Conservation (phyloP, 2,329 filamentous ascomycete species). For the Westerdykella aurantiaca region DNA sequence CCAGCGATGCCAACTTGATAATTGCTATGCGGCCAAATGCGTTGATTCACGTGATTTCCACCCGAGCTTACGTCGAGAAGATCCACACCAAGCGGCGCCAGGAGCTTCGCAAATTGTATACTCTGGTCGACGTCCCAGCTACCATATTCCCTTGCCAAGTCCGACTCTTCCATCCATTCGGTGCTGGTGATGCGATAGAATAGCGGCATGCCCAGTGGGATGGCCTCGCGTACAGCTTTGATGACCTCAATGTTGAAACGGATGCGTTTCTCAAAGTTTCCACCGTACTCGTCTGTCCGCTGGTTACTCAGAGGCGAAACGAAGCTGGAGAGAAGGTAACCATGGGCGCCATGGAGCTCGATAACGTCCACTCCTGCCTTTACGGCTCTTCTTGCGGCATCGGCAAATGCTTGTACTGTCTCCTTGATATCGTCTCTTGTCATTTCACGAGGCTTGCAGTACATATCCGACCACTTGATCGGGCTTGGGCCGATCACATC, state of each 20-base stretch:
- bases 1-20: conserved; percentile 44
- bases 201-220: conserved; percentile 13
- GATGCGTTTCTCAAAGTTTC: conserved; percentile 36
- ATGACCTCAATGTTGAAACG: conserved; percentile 32
- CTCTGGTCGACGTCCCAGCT: conserved; percentile 32
- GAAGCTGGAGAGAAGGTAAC: conserved; percentile 42
- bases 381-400: conserved; percentile 33
- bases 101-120: conserved; percentile 25
- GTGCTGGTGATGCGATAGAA: conserved; percentile 13
- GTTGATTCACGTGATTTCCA: conserved; percentile 38
- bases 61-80: conserved; percentile 39
- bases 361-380: conserved; percentile 35
- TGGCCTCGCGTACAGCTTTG: conserved; percentile 12
- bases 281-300: conserved; percentile 41
- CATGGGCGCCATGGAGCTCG: conserved; percentile 42
- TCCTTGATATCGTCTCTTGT: conserved; percentile 30
- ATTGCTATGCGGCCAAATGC: conserved; percentile 30
- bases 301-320: conserved; percentile 38
- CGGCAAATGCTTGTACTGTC: conserved; percentile 28
- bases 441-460: conserved; percentile 24
- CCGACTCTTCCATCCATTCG: conserved; percentile 17
- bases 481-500: conserved; percentile 54
- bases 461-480: conserved; percentile 55
- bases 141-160: conserved; percentile 3
- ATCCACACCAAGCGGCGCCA: conserved; percentile 34